Conservation (phyloP, 2,329 filamentous ascomycete genomes). For the Pyrenochaeta sp. region DNA sequence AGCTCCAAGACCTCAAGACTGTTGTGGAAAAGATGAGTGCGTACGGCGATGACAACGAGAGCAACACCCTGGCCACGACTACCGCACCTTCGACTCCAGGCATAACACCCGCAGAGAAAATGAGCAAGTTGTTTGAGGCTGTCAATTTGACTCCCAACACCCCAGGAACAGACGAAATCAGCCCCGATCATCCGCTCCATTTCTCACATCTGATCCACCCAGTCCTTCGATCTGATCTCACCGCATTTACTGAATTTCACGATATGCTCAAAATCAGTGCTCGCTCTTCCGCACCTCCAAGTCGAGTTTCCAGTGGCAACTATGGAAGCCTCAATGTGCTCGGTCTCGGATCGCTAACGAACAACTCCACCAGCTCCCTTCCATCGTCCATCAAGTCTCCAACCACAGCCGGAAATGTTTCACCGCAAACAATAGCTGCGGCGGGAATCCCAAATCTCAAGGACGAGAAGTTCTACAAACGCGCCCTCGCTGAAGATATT, state of each 20-base stretch:
- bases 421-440: constrained; percentile 36
- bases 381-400: constrained; percentile 62
- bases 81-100: constrained; percentile 82
- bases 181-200: constrained; percentile 70
- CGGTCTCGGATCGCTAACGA: constrained; percentile 60
- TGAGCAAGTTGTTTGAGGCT: constrained; percentile 67
- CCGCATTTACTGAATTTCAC: constrained; percentile 84
- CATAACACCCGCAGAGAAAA: constrained; percentile 64
- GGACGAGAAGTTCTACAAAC: constrained; percentile 94
- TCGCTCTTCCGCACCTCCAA: constrained; percentile 64
- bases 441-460: constrained; percentile 70
- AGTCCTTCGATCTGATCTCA: constrained; percentile 81
- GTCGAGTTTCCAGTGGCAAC: constrained; percentile 75
- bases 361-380: constrained; percentile 59
- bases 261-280: constrained; percentile 73
- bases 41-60: constrained; percentile 75
- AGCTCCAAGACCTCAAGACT: constrained; percentile 86
- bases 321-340: constrained; percentile 70
- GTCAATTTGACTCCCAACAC: constrained; percentile 61
- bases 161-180: constrained; percentile 59
- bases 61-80: constrained; percentile 67
- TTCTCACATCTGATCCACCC: constrained; percentile 85
- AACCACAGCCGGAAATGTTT: constrained; percentile 39
- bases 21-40: constrained; percentile 88
- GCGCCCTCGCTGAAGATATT: constrained; percentile 85